Conservation (phyloP, 768 basidiomycete genomes). For the Leccinum arenicola region DNA sequence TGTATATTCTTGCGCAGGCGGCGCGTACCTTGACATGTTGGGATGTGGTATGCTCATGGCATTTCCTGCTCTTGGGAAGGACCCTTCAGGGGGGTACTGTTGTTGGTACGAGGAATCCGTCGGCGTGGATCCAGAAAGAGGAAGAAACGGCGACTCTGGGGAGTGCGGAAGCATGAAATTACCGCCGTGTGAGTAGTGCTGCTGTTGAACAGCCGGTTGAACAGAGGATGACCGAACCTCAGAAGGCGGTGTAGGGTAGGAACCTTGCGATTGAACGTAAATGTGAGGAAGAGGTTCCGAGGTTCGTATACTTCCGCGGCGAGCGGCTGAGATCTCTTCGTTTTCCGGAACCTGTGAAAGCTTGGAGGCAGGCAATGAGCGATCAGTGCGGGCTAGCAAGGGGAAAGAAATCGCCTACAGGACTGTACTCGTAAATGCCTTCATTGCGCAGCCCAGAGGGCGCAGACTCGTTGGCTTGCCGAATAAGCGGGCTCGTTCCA, state of each 20-base stretch:
- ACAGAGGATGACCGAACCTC: conserved; percentile 13
- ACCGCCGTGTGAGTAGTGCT: conserved; percentile 15
- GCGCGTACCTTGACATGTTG: conserved; percentile 16
- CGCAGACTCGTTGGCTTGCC: conserved; percentile 21
- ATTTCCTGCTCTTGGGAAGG: conserved; percentile 14
- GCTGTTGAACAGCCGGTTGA: conserved; percentile 17
- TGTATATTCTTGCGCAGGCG: conserved; percentile 21
- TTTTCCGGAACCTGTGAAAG: conserved; percentile 23
- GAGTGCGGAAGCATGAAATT: conserved; percentile 15
- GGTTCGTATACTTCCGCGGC: conserved; percentile 27
- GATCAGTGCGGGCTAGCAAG: background rate
- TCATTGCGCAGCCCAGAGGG: conserved; percentile 26
- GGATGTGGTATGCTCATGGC: conserved; percentile 14
- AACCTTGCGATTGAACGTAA: conserved; percentile 18
- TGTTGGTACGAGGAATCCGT: conserved; percentile 13
- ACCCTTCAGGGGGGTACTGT: conserved; percentile 20
- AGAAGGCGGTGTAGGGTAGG: conserved; percentile 20
- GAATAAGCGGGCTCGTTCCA: conserved; percentile 32
- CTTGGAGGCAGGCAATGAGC: conserved; percentile 6
- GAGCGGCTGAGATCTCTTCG: conserved; percentile 19
- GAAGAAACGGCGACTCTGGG: conserved; percentile 17
- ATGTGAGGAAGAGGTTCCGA: conserved; percentile 23
- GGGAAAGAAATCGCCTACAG: conserved; percentile 17
- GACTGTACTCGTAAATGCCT: conserved; percentile 24
- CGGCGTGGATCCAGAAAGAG: conserved; percentile 13